phyloP scores from a whole-genome alignment of 345 rosid species.

The Clarkia xantiana region DNA sequence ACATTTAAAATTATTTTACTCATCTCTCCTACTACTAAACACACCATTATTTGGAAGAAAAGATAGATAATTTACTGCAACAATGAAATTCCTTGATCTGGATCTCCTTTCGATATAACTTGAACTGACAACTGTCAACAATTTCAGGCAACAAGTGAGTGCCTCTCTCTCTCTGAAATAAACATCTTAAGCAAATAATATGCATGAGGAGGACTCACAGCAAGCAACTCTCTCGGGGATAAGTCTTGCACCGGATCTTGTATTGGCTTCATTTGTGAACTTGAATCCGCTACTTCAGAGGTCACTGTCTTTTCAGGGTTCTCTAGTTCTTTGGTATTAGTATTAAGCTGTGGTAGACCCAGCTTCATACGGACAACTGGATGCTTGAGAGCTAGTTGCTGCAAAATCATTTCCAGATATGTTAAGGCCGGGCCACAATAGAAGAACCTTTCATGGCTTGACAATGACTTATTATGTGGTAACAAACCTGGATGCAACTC shows the following conservation, averaged over 20 bases:
- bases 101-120: constrained; percentile 38
- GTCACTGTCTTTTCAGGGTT: constrained; percentile 12
- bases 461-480: constrained; percentile 5
- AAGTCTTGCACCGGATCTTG: constrained; percentile 27
- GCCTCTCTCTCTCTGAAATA: background rate
- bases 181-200: constrained; percentile 5
- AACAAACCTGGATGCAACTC: constrained; percentile 54
- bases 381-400: constrained; percentile 56
- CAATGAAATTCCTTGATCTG: constrained; percentile 39
- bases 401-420: constrained; percentile 15
- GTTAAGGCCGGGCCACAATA: background rate
- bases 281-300: constrained; percentile 13
- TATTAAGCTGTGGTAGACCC: constrained; percentile 34
- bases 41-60: background rate
- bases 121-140: constrained; percentile 51
- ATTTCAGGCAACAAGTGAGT: constrained; percentile 10
- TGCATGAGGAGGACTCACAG: constrained; percentile 30
- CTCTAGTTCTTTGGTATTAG: constrained; percentile 15
- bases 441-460: background rate
- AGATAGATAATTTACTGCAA: constrained; percentile 28
- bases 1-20: constrained; percentile 9
- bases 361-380: constrained; percentile 46
- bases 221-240: constrained; percentile 41
- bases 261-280: constrained; percentile 15
- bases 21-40: background rate